Conservation (phyloP, 495 filamentous ascomycete genomes). For the Penicillium goetzii region DNA sequence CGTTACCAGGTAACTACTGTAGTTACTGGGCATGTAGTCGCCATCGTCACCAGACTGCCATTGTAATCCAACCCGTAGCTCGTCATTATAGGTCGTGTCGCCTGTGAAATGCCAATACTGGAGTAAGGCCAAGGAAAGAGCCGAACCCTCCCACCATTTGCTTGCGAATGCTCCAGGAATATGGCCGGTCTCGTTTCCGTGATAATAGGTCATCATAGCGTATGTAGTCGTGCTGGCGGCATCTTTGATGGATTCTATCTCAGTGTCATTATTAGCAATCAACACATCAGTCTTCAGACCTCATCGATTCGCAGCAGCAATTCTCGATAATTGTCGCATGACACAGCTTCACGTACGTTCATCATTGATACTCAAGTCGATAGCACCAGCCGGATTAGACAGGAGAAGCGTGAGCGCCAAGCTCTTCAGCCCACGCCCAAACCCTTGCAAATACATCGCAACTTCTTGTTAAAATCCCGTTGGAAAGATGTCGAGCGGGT, state of each 20-base stretch:
- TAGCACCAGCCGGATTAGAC: slow-evolving; percentile 8
- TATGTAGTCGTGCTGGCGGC: slow-evolving; percentile 61
- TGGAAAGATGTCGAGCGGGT: not conserved
- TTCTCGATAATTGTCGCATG: not conserved
- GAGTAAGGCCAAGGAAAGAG: slow-evolving; percentile 56
- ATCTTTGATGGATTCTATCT: slow-evolving; percentile 65
- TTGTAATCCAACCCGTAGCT: slow-evolving; percentile 53
- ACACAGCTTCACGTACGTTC: slow-evolving; percentile 21
- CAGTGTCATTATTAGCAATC: not conserved
- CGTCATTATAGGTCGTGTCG: slow-evolving; percentile 56
- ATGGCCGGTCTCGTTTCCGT: slow-evolving; percentile 64
- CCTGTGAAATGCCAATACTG: slow-evolving; percentile 62
- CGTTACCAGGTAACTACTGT: slow-evolving; percentile 44
- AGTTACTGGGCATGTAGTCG: slow-evolving; percentile 54
- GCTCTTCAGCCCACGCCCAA: slow-evolving; percentile 1
- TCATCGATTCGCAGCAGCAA: not conserved
- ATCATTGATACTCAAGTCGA: slow-evolving; percentile 27
- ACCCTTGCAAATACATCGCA: slow-evolving; percentile 18
- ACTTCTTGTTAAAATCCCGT: not conserved
- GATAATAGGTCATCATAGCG: slow-evolving; percentile 73
- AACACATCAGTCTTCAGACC: not conserved
- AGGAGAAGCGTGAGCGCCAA: slow-evolving; percentile 11
- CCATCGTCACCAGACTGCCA: slow-evolving; percentile 50
- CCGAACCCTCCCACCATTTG: slow-evolving; percentile 82
- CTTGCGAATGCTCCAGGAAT: slow-evolving; percentile 60